A percentile compares a stretch with the other conserved stretches of the same genome.
Conservation (phyloP, 345 rosid species). For the Melaleuca alternifolia region DNA sequence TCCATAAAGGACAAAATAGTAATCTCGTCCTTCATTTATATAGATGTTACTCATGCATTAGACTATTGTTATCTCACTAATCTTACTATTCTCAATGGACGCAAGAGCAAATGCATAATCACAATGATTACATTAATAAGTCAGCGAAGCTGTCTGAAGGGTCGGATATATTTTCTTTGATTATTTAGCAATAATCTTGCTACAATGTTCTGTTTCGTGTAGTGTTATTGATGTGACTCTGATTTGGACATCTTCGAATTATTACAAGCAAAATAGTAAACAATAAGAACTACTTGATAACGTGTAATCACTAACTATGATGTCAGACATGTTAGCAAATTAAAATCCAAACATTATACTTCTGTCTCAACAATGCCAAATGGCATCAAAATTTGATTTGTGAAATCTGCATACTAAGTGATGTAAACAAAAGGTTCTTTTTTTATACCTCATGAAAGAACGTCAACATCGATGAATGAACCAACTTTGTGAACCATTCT, state of each 20-base stretch:
- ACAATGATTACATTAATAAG: neutral
- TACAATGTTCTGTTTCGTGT: neutral
- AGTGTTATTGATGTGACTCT: neutral
- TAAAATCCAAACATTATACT: neutral
- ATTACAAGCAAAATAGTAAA: neutral
- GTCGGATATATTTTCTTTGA: neutral
- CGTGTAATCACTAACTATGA: neutral
- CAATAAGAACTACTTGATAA: neutral
- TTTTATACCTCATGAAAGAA: neutral
- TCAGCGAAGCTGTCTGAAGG: neutral
- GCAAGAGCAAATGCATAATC: neutral
- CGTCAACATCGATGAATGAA: neutral
- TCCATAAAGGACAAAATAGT: neutral
- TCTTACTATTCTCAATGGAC: neutral
- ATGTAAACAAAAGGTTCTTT: neutral
- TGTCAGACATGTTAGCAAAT: neutral
- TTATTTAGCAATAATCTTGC: neutral
- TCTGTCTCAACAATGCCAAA: neutral
- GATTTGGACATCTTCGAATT: neutral
- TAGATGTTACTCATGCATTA: neutral
- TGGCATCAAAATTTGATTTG: neutral
- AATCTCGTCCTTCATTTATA: neutral
- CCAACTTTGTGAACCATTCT: neutral
- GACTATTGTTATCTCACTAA: neutral
- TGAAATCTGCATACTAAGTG: neutral